Percentiles rank a stretch among this genome's conserved stretches.
Conservation (phyloP, 208 protist species). For the Herpetomonas muscarum region DNA sequence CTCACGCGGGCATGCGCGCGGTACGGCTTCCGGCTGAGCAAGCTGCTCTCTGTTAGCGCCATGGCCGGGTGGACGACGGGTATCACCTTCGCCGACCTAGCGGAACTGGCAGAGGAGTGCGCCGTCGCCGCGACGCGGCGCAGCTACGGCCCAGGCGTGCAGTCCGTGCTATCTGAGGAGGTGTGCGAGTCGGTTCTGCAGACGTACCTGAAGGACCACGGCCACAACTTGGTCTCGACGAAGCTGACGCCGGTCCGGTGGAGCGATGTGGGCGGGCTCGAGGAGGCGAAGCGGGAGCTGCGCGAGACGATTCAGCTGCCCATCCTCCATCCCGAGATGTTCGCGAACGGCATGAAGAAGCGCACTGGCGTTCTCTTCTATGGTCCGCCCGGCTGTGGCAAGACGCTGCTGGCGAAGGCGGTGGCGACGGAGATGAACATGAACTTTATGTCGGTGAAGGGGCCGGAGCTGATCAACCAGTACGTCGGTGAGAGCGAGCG, state of each 20-base stretch:
- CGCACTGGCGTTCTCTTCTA: slow-evolving; percentile 89
- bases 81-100: slow-evolving; percentile 58
- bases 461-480: slow-evolving; percentile 93
- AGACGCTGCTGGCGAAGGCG: slow-evolving; percentile 92
- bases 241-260: slow-evolving; percentile 83
- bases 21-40: slow-evolving; percentile 36
- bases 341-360: slow-evolving; percentile 62
- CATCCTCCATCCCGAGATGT: slow-evolving; percentile 80
- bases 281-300: slow-evolving; percentile 87
- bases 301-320: slow-evolving; percentile 82
- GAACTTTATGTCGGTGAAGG: slow-evolving; percentile 95
- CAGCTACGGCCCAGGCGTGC: slow-evolving; percentile 9
- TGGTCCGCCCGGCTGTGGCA: slow-evolving; percentile 92
- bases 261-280: slow-evolving; percentile 89
- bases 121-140: slow-evolving; percentile 16
- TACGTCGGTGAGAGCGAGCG: slow-evolving; percentile 92
- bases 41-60: slow-evolving; percentile 44
- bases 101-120: slow-evolving; percentile 50
- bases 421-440: slow-evolving; percentile 92
- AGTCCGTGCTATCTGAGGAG: slow-evolving; percentile 55
- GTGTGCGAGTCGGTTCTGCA: slow-evolving; percentile 52
- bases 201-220: slow-evolving; percentile 66
- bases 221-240: slow-evolving; percentile 80
- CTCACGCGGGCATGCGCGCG: slow-evolving; percentile 17
- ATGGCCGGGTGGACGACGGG: slow-evolving; percentile 74